Conservation (phyloP, 2,329 filamentous ascomycete genomes). For the Botrytis elliptica region DNA sequence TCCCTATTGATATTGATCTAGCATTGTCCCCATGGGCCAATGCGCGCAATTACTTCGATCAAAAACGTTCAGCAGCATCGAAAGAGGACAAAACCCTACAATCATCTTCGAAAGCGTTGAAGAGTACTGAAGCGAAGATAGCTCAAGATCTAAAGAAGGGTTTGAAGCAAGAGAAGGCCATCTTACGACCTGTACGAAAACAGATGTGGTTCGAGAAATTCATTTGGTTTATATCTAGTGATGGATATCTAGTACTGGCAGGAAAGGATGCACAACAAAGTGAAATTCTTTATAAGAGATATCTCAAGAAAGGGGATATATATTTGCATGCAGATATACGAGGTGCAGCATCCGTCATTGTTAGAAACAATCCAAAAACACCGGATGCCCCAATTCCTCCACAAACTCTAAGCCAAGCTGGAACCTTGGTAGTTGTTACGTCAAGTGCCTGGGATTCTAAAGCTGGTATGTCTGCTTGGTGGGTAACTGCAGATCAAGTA, state of each 20-base stretch:
- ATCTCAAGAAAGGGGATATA: constrained; percentile 84
- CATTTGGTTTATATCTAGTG: constrained; percentile 89
- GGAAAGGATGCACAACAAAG: constrained; percentile 87
- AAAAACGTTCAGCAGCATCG: constrained; percentile 76
- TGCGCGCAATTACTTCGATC: constrained; percentile 86
- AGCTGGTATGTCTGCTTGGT: constrained; percentile 93
- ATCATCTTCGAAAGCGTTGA: constrained; percentile 79
- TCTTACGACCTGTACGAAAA: constrained; percentile 77
- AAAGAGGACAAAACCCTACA: constrained; percentile 86
- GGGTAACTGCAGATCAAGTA: constrained; percentile 88
- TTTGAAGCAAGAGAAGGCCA: constrained; percentile 86
- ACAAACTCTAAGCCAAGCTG: constrained; percentile 86
- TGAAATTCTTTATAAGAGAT: constrained; percentile 84
- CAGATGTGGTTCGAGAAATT: constrained; percentile 98
- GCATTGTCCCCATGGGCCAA: constrained; percentile 82
- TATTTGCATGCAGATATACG: constrained; percentile 89
- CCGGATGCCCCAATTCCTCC: constrained; percentile 87
- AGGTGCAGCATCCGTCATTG: constrained; percentile 79
- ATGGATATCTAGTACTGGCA: constrained; percentile 88
- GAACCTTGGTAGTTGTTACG: constrained; percentile 77
- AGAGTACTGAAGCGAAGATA: constrained; percentile 88
- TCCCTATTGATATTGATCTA: constrained; percentile 84
- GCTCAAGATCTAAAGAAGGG: constrained; percentile 80
- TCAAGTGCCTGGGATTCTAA: constrained; percentile 96
- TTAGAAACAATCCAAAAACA: constrained; percentile 80